A percentile compares a stretch with the other conserved stretches of the same genome.
Evolutionary conservation across 2,329 filamentous ascomycete species (phyloP).

Genomic region (Trichoderma simmonsii): DNA sequence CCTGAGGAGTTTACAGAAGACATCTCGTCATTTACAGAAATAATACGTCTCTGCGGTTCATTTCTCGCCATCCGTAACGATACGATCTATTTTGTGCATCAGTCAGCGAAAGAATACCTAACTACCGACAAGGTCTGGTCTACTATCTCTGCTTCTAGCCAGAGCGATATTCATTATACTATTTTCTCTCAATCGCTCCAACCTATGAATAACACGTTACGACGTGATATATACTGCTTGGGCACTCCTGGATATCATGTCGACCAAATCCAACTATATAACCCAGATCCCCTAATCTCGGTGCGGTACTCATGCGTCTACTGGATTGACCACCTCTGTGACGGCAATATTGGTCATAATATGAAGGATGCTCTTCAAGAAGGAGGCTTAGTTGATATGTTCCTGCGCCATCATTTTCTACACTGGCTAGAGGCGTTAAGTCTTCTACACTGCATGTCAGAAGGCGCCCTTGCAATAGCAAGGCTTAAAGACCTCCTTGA

Average conservation of each 20-base stretch:
- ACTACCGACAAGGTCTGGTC: not conserved
- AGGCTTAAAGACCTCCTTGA: not conserved
- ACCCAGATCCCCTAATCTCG: not conserved
- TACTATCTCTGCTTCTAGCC: not conserved
- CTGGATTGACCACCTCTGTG: not conserved
- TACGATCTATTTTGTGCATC: not conserved
- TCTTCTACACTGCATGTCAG: constrained; percentile 28
- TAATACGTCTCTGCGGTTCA: not conserved
- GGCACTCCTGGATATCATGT: not conserved
- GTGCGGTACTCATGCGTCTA: not conserved
- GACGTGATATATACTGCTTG: not conserved
- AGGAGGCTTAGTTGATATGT: not conserved
- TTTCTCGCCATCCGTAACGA: not conserved
- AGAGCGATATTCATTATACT: not conserved
- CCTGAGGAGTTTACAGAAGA: not conserved
- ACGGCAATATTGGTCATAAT: not conserved
- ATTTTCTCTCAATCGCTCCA: not conserved
- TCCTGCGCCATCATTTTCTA: constrained; percentile 22
- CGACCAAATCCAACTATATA: not conserved
- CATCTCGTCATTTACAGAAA: not conserved
- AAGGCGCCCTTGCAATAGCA: constrained; percentile 20
- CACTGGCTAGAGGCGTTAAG: constrained; percentile 45
- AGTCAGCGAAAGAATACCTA: not conserved
- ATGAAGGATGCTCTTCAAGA: not conserved
- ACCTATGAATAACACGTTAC: not conserved